Evolutionary conservation across 345 rosid species (phyloP).

Genomic region (Mercurialis annua): DNA sequence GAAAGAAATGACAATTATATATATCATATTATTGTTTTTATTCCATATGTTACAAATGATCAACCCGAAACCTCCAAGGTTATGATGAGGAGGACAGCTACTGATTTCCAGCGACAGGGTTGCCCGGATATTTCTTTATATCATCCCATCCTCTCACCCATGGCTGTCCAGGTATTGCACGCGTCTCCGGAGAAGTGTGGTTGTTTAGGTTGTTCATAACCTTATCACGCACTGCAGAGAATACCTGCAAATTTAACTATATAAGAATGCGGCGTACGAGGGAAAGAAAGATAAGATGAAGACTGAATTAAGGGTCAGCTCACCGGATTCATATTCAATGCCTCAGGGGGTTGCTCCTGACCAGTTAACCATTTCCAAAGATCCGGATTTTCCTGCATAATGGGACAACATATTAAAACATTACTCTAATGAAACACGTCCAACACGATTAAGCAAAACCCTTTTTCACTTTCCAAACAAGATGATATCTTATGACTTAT

Average conservation of each 20-base stretch:
- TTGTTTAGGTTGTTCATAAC: constrained; percentile 59
- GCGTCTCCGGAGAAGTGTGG: constrained; percentile 53
- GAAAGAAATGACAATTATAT: background rate
- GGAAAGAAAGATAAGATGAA: background rate
- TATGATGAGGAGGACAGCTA: constrained; percentile 11
- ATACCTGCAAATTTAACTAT: constrained; percentile 42
- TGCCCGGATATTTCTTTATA: constrained; percentile 47
- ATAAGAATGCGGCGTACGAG: background rate
- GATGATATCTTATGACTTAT: background rate
- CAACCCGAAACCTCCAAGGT: background rate
- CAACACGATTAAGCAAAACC: background rate
- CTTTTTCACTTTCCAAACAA: background rate
- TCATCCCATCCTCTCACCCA: constrained; percentile 86
- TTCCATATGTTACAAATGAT: background rate
- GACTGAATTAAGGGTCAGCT: constrained; percentile 17
- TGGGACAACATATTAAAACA: constrained; percentile 1
- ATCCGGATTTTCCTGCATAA: constrained; percentile 83
- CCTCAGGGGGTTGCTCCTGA: constrained; percentile 88
- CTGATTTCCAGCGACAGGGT: constrained; percentile 60
- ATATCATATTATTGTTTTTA: background rate
- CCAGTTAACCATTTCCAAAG: constrained; percentile 93
- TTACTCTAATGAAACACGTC: background rate
- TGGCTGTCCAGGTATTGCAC: constrained; percentile 56
- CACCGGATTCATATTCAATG: constrained; percentile 65
- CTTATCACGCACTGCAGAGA: constrained; percentile 58